Conservation (phyloP, 2,329 filamentous ascomycete species). For the Bipolaris zeicola region DNA sequence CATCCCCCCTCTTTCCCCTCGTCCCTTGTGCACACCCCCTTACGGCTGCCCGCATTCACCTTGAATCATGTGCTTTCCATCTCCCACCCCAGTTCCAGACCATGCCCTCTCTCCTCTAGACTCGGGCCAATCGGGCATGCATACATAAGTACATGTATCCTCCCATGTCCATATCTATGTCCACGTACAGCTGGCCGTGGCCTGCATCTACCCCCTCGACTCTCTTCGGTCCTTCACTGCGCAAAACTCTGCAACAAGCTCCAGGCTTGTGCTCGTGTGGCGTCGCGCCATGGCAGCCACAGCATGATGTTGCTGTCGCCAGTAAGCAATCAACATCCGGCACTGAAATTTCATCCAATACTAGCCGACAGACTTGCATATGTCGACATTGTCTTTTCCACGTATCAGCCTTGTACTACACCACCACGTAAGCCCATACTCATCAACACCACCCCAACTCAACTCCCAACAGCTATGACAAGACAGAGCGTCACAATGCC, state of each 20-base stretch:
- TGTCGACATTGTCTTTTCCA: neutral
- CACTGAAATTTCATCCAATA: neutral
- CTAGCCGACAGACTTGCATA: neutral
- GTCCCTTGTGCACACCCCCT: slow-evolving; percentile 16
- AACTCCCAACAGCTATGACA: neutral
- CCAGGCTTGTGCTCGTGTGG: neutral
- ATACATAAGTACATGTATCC: neutral
- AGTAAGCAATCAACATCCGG: neutral
- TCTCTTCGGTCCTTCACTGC: slow-evolving; percentile 6
- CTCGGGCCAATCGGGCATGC: neutral
- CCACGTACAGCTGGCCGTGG: neutral
- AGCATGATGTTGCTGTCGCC: neutral
- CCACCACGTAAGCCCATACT: neutral
- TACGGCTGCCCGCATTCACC: slow-evolving; percentile 19
- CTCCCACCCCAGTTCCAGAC: too few relatives aligned
- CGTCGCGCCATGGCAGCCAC: slow-evolving; percentile 6
- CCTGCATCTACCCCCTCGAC: slow-evolving; percentile 1
- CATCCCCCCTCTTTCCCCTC: slow-evolving; percentile 18
- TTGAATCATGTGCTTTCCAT: slow-evolving; percentile 25
- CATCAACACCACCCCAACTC: neutral
- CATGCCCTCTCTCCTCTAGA: neutral
- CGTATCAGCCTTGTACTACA: neutral
- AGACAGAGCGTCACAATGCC: neutral
- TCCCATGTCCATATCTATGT: neutral
- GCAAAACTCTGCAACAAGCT: slow-evolving; percentile 1